Base-by-base conservation (phyloP, 805 yeast species). In the Yarrowia keelungensis region DNA sequence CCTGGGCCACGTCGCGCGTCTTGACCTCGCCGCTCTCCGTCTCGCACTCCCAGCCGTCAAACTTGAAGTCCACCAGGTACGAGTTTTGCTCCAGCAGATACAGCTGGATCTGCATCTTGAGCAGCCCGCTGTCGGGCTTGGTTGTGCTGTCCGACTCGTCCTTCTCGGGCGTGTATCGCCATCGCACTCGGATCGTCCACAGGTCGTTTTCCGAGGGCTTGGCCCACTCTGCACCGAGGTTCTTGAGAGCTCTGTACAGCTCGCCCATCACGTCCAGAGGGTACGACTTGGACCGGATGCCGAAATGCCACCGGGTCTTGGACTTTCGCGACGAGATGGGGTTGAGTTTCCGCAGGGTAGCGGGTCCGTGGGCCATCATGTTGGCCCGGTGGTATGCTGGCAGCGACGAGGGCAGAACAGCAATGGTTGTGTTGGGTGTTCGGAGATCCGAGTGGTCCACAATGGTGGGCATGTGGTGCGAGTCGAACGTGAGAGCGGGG, bases 261-360 rank as follows among this genome's bases (percentile, higher is more conserved):
- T 95, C 99, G 36, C 98, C 97, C 98, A 95, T 95, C 3, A 95
- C 99, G 78, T 95, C 99, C 73, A 95, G 82, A 42, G 99, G 98
- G 76, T 95, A 95, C 0, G 97, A 91, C 74, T 98, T 84, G 9
- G 97, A 92, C 76, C 99, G 84, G 70, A 95, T 95, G 72, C 99
- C 99, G 76, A 95, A 95, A 81, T 95, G 99, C 99, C 99, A 95
- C 79, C 97, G 87, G 8, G 97, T 91, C 79, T 92, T 94, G 71
- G 94, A 90, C 77, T 91, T 92, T 78, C 94, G 92, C 58, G 89
- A 83, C 32, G 88, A 83, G 22, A 87, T 71, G 9, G 81, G 81
- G 39, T 76, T 73, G 46, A 76, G 73, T 69, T 78, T 76, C 71
- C 78, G 77, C 54, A 73, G 69, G 0, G 85, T 79, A 65, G 87